Evolutionary conservation across 371 early-diverging fungal species (phyloP).

Genomic region (Rhizopus microsporus): DNA sequence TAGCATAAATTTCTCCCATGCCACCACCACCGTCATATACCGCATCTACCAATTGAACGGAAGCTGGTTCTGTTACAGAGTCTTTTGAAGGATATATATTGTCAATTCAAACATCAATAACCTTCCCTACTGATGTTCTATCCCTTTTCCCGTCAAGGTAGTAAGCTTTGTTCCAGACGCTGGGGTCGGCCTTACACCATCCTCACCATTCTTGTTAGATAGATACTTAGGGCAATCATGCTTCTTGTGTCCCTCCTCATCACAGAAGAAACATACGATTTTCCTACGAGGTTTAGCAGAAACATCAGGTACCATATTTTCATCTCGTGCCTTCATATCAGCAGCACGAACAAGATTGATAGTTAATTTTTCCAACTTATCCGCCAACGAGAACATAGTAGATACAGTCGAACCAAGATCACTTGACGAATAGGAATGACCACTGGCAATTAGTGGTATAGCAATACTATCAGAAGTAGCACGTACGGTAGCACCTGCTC

Average conservation of each 20-base stretch:
- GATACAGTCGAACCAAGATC: not conserved
- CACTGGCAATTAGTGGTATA: not conserved
- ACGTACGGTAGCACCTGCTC: not conserved
- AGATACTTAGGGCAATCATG: not conserved
- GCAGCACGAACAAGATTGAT: slow-evolving; percentile 10
- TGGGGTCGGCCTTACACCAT: not conserved
- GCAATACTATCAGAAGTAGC: not conserved
- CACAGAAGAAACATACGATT: not conserved
- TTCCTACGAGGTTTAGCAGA: not conserved
- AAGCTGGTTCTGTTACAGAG: not conserved
- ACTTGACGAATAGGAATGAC: not conserved
- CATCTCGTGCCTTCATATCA: not conserved
- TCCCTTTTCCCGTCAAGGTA: slow-evolving; percentile 11
- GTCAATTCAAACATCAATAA: not conserved
- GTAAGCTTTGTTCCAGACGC: not conserved
- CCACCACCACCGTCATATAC: not conserved
- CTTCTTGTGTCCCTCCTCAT: slow-evolving; percentile 1
- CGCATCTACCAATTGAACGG: slow-evolving; percentile 4
- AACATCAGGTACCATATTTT: too few relatives aligned
- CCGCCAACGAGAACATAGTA: slow-evolving; percentile 2
- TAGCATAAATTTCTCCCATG: not conserved
- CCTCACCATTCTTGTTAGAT: too few relatives aligned
- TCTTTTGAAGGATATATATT: slow-evolving; percentile 6
- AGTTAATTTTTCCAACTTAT: slow-evolving; percentile 8
- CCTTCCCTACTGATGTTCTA: slow-evolving; percentile 4